Percentiles rank a stretch among this genome's conserved stretches.
These are phyloP conservation scores for Dothiorella sarmentorum DNA, from an alignment of 2,329 filamentous ascomycete genomes.

Conservation along the genomic window DNA sequence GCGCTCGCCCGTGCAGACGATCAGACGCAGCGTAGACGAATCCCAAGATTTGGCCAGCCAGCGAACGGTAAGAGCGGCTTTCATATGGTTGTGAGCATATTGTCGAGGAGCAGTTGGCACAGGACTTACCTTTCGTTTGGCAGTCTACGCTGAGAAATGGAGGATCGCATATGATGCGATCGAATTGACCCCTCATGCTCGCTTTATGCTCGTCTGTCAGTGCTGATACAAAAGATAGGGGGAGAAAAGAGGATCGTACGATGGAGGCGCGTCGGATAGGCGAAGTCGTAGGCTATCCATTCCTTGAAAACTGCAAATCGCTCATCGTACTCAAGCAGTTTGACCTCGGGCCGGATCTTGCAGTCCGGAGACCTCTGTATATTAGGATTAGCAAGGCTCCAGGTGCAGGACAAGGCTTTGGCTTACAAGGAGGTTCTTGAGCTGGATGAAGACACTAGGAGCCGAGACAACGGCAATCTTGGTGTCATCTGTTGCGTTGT, in stretches of 20 bases:
- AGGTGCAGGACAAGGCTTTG: too few relatives aligned
- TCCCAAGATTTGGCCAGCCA: slow-evolving; percentile 61
- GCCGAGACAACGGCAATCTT: slow-evolving; percentile 68
- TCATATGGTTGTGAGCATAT: not conserved
- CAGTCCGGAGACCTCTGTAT: slow-evolving; percentile 20
- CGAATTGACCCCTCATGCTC: slow-evolving; percentile 60
- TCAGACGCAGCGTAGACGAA: slow-evolving; percentile 40
- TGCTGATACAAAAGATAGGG: not conserved
- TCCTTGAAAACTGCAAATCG: slow-evolving; percentile 72
- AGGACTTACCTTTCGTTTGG: slow-evolving; percentile 64
- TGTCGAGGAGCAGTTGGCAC: too few relatives aligned
- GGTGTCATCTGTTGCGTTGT: slow-evolving; percentile 55
- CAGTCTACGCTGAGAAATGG: slow-evolving; percentile 78
- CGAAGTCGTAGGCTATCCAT: slow-evolving; percentile 72
- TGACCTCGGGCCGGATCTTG: slow-evolving; percentile 52
- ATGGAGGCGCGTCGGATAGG: slow-evolving; percentile 63
- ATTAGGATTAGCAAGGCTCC: not conserved
- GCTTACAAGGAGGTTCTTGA: slow-evolving; percentile 66
- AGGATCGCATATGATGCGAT: slow-evolving; percentile 72
- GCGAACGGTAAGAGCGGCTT: slow-evolving; percentile 70
- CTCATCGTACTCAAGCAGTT: slow-evolving; percentile 70
- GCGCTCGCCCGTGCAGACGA: slow-evolving; percentile 74
- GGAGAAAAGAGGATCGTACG: slow-evolving; percentile 35
- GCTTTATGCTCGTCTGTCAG: slow-evolving; percentile 30
- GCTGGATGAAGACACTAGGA: slow-evolving; percentile 72